Evolutionary conservation across 1,284 basidiomycete species (phyloP), one percentile per base, ranked within the genome.

Genomic region (Irpex rosettiformis): DNA sequence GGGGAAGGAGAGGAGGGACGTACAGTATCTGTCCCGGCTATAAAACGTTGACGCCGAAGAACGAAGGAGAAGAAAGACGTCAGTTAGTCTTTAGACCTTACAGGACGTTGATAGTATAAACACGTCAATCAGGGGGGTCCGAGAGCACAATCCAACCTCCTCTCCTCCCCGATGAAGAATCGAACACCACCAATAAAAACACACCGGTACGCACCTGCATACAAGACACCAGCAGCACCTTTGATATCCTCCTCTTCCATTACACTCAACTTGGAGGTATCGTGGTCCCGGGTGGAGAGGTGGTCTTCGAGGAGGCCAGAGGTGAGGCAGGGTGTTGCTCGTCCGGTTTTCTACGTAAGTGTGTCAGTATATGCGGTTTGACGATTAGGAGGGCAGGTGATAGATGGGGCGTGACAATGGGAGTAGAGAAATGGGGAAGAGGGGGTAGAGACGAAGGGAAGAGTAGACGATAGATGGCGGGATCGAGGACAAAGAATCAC

Each of bases 221-320:
- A 82, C 52, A 85, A 69, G 10, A 79, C 80, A 16, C 78, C 82
- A 42, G 82, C 81, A 24, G 79, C 76, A 33, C 81, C 81, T 71
- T 79, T 82, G 65, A 85, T 83, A 66, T 82, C 81, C 58, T 77
- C 74, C 63, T 83, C 82, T 56, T 81, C 80, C 29, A 65, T 59
- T 33, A 59, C 57, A 3, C 63, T 62, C 21, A 64, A 56, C n/a
- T 4, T 11, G 2, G 33, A 40, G 33, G 51, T 56, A n/a, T 62
- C 62, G 27, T 55, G 52, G 13, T n/a, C 33, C 8, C 33, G 33
- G 4, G 33, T 13, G 33, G 53, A 28, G 28, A 62, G 57, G 27
- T 61, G 58, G 42, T 67, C 64, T 54, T 72, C 79, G 43, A 85
- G 69, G 55, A 84, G 75, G n/a, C 70, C 72, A n/a, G 81, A 78